phyloP scores from a whole-genome alignment of 352 stramenopile genomes.

The Phytopythium mirpurense region DNA sequence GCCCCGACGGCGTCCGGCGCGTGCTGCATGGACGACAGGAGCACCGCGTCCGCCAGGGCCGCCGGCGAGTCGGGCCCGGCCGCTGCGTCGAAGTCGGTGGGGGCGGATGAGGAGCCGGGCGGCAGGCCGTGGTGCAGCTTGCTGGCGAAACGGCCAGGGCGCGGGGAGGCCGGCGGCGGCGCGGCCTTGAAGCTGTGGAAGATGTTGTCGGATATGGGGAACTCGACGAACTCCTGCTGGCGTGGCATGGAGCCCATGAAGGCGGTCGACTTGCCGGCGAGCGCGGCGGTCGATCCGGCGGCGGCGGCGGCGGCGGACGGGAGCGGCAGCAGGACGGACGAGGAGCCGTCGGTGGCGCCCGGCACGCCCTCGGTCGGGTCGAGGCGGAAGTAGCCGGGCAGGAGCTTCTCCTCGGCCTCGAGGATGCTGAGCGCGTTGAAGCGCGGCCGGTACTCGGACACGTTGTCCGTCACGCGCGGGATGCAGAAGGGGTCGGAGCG shows the following conservation, averaged over 20 bases:
- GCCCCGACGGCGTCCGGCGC: slow-evolving; percentile 14
- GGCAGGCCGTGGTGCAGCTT: slow-evolving; percentile 1
- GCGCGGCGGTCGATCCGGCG: background rate
- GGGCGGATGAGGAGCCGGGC: background rate
- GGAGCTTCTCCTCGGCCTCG: slow-evolving; percentile 56
- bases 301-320: background rate
- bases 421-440: slow-evolving; percentile 76
- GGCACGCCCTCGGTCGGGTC: slow-evolving; percentile 34
- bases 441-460: slow-evolving; percentile 54
- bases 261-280: slow-evolving; percentile 33
- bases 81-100: background rate
- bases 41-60: slow-evolving; percentile 31
- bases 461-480: slow-evolving; percentile 66
- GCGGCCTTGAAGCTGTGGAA: slow-evolving; percentile 34
- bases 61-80: slow-evolving; percentile 7
- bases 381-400: slow-evolving; percentile 56
- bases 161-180: slow-evolving; percentile 9
- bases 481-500: slow-evolving; percentile 67
- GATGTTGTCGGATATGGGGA: slow-evolving; percentile 40
- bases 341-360: slow-evolving; percentile 1
- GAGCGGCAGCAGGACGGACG: background rate
- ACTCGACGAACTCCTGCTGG: slow-evolving; percentile 46
- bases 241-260: slow-evolving; percentile 61
- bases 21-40: slow-evolving; percentile 49
- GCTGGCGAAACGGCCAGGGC: slow-evolving; percentile 1